Base-by-base conservation (phyloP, 2,329 filamentous ascomycete genomes). In the Diaporthe destruens region DNA sequence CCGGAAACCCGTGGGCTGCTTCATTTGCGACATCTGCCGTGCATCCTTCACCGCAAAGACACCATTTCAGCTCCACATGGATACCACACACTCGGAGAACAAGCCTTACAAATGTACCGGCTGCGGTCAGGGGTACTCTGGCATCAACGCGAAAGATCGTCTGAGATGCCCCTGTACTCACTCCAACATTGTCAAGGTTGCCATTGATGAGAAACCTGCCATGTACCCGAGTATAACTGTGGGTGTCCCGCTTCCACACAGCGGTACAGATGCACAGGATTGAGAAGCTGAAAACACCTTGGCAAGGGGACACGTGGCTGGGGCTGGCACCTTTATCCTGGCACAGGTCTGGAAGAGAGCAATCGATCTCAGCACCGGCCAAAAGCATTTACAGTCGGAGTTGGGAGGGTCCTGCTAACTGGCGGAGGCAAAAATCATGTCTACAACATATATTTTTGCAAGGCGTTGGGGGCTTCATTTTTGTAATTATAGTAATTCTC, bases 21-120 rank as follows among this genome's bases (percentile, higher is more conserved):
- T 53, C 32, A 66, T 32, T 8, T 66, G 61, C 47, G 61, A 25
- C 47, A 20, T 53, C 11, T 66, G 61, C 8, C 47, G 53, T 20
- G 47, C 11, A 14, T 23, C 61, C 32, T 53, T 66, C 32, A 66
- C 20, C 12, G 12, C 51, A 7, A 53, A 66, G 16, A 7, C 51
- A 3, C 47, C 25, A 6, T 29, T 66, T 53, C 44, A 66, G 14
- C 32, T n/a, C 61, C 61, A 66, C 16, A 18, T 53, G 32, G 61
- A 53, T 36, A 29, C 32, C 32, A 32, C 51, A 53, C 47, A 66
- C n/a, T 20, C 39, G n/a, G n/a, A 34, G 6, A 53, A 66, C 32
- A 66, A 29, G 61, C 61, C 61, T 20, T 66, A 53, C 61, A 39
- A 18, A 32, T 66, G 61, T 34, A 66, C n/a, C 32, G 61, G 47